Evolutionary conservation across 371 early-diverging fungal species (phyloP), one percentile per base, ranked within the genome.

Genomic region (Rhizopus arrhizus): DNA sequence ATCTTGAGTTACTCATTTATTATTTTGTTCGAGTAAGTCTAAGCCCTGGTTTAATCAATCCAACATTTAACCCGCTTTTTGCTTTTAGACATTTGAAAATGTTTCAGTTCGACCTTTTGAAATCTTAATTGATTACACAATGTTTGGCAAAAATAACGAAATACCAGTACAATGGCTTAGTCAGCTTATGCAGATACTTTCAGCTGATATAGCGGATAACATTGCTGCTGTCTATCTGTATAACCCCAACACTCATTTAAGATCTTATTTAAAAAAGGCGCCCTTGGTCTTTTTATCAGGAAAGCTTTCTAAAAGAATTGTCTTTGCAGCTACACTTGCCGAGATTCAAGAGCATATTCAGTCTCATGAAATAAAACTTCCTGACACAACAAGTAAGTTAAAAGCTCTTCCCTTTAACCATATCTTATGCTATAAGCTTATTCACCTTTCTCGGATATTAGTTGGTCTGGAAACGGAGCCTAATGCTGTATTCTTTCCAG

Each of bases 1-100:
- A 94, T 72, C 88, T 92, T 70, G 93, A 95, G 15, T 65, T 91
- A 7, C 68, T 93, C n/a, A 82, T 91, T 66, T 82, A 87, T 56
- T 82, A 88, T 53, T 65, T 89, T 35, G 73, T 91, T 46, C 84
- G 87, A 54, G 85, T 77, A 73, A 73, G 65, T 13, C 41, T 42
- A 22, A 22, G 22, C 53, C 11, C 2, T 40, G 1, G 4, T 48
- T 7, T 6, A 31, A 12, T 4, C 22, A 13, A 54, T 29, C 9
- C 29, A 38, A 29, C 29, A 22, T 29, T 32, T 43, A 56, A 33
- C 45, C 5, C 3, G 7, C 40, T 49, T 16, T 16, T 42, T 49
- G 32, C 28, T 40, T 32, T 28, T 49, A 84, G 79, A 65, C 78
- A 5, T 46, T 88, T 41, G 83, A 86, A 63, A 73, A 80, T 6